Evolutionary conservation across 1,284 basidiomycete species (phyloP).

Genomic region (Marasmius tenuissimus): DNA sequence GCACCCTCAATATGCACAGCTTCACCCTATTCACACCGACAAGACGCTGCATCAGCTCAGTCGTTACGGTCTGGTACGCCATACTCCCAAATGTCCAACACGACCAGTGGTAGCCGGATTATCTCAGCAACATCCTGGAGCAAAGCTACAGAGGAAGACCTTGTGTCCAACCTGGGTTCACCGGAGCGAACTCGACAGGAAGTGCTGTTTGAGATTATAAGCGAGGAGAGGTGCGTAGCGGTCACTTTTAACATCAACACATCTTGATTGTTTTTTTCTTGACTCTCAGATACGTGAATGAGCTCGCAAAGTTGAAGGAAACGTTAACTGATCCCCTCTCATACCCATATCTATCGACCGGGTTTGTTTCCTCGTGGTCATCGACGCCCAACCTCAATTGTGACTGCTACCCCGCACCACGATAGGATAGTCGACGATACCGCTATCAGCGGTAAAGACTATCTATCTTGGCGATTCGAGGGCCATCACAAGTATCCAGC

Average conservation of each 20-base stretch:
- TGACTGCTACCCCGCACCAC: constrained; percentile 68
- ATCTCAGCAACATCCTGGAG: constrained; percentile 90
- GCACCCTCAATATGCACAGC: constrained; percentile 61
- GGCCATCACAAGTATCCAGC: too few species aligned
- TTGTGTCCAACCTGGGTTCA: constrained; percentile 90
- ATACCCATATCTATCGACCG: constrained; percentile 69
- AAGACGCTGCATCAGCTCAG: constrained; percentile 54
- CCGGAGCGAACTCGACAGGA: constrained; percentile 95
- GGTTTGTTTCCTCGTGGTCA: constrained; percentile 40
- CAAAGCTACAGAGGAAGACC: constrained; percentile 92
- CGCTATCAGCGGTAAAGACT: too few species aligned
- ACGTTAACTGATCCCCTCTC: constrained; percentile 90
- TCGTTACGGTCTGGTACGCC: constrained; percentile 78
- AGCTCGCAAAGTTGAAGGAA: constrained; percentile 89
- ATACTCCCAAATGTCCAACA: constrained; percentile 71
- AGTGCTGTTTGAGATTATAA: constrained; percentile 97
- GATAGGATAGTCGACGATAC: too few species aligned
- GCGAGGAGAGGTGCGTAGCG: constrained; percentile 83
- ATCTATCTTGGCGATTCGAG: too few species aligned
- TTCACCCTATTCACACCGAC: constrained; percentile 62
- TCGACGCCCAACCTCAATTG: constrained; percentile 62
- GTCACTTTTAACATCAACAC: constrained; percentile 4
- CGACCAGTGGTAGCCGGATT: constrained; percentile 67
- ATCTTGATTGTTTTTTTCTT: constrained; percentile 15
- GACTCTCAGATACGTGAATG: constrained; percentile 81